Conservation (phyloP, 768 basidiomycete genomes). For the Vararia minispora region DNA sequence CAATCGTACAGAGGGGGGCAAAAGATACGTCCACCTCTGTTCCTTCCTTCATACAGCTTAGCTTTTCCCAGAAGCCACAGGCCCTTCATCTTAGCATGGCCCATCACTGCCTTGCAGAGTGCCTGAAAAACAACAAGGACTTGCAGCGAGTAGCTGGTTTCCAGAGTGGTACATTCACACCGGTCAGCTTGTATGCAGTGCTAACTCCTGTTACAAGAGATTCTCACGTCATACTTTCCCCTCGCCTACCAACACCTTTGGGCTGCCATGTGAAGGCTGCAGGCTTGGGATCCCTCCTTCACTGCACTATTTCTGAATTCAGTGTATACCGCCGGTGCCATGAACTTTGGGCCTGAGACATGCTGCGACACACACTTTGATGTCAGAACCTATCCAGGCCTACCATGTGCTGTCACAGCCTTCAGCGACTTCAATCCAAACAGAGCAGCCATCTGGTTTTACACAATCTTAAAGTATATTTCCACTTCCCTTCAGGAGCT, state of each 20-base stretch:
- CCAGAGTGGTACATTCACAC: neutral
- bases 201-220: neutral
- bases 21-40: neutral
- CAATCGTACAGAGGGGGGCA: constrained; percentile 3
- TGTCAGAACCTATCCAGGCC: constrained; percentile 2
- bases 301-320: constrained; percentile 8
- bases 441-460: constrained; percentile 13
- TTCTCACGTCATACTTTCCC: neutral
- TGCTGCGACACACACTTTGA: constrained; percentile 8
- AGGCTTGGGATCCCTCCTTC: neutral
- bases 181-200: neutral
- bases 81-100: neutral
- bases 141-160: neutral
- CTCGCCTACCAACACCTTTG: neutral
- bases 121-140: neutral
- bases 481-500: constrained; percentile 14
- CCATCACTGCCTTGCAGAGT: neutral
- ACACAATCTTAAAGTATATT: constrained; percentile 9
- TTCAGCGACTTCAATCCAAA: constrained; percentile 10
- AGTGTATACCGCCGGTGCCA: constrained; percentile 9
- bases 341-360: constrained; percentile 12
- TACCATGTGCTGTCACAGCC: constrained; percentile 12
- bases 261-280: neutral
- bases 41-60: neutral
- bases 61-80: neutral